These are phyloP conservation scores for Rhynchosporium secalis DNA, from an alignment of 2,329 filamentous ascomycete genomes.

Conservation along the genomic window DNA sequence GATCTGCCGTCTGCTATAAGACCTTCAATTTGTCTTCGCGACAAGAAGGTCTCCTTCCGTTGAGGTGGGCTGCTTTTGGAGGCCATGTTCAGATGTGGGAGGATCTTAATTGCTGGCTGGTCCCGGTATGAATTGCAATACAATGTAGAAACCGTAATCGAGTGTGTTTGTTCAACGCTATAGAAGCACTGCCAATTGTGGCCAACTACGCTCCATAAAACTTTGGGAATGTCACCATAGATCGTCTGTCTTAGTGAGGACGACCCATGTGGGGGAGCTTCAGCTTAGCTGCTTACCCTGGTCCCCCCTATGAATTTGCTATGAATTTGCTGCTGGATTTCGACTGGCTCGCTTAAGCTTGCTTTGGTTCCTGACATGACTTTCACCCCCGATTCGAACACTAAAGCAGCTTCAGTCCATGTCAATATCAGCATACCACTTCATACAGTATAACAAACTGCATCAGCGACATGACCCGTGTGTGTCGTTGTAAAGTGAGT, in stretches of 20 bases:
- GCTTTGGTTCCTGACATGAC: background rate
- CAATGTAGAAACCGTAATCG: no score
- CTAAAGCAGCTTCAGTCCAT: background rate
- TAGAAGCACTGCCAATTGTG: background rate
- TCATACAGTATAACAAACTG: background rate
- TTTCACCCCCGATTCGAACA: no score
- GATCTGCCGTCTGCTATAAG: slow-evolving; percentile 79
- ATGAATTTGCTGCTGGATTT: background rate
- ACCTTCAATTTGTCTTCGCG: slow-evolving; percentile 69
- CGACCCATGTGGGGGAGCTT: no score
- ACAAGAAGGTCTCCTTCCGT: slow-evolving; percentile 46
- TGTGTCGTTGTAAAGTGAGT: no score
- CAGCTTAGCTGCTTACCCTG: background rate
- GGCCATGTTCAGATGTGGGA: slow-evolving; percentile 13
- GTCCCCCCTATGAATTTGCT: background rate
- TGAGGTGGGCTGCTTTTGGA: slow-evolving; percentile 13
- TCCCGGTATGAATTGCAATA: background rate
- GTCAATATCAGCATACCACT: background rate
- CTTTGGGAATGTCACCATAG: no score
- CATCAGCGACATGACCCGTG: no score
- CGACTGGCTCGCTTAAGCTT: background rate
- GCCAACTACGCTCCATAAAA: no score
- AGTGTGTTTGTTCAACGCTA: background rate
- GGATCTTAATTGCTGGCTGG: background rate
- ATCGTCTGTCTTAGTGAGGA: background rate